phyloP scores from a whole-genome alignment of 139 green algal genomes.

The Chlorella sp. region DNA sequence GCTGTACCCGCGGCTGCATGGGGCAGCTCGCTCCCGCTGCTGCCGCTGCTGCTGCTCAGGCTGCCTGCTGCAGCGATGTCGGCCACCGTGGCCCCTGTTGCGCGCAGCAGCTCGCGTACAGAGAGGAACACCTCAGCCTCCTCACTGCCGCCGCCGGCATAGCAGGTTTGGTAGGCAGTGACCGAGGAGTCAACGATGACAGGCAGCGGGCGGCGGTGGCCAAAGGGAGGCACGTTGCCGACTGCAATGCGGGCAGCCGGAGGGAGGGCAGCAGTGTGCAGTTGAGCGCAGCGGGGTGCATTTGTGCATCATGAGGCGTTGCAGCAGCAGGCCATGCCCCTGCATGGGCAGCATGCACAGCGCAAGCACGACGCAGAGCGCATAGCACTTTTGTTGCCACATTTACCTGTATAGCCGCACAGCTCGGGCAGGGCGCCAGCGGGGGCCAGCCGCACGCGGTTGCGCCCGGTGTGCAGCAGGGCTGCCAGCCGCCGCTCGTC shows the following conservation, averaged over 20 bases:
- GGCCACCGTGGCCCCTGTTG: conserved; percentile 1
- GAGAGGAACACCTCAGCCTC: not conserved
- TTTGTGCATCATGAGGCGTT: no score
- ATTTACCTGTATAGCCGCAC: conserved; percentile 32
- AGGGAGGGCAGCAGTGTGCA: not conserved
- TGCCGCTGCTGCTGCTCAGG: not conserved
- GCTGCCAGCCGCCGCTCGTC: conserved; percentile 6
- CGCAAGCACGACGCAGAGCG: no score
- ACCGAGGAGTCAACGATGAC: conserved; percentile 23
- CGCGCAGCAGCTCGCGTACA: conserved; percentile 15
- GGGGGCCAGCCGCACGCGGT: conserved; percentile 1
- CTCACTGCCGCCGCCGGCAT: conserved; percentile 18
- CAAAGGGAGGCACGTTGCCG: conserved; percentile 41
- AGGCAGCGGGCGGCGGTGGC: conserved; percentile 24
- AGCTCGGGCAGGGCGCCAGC: conserved; percentile 17
- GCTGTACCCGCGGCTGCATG: not conserved
- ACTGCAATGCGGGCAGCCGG: not conserved
- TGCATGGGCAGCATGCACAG: not conserved
- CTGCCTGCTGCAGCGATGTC: not conserved
- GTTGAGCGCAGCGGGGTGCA: no score
- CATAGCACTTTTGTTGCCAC: no score
- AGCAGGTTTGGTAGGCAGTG: not conserved
- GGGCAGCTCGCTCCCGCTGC: not conserved
- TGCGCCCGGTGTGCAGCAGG: conserved; percentile 2
- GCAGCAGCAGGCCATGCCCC: no score